Evolutionary conservation across 2,329 filamentous ascomycete species (phyloP), one percentile per base, ranked within the genome.

Genomic region (Trichoderma lentiforme): DNA sequence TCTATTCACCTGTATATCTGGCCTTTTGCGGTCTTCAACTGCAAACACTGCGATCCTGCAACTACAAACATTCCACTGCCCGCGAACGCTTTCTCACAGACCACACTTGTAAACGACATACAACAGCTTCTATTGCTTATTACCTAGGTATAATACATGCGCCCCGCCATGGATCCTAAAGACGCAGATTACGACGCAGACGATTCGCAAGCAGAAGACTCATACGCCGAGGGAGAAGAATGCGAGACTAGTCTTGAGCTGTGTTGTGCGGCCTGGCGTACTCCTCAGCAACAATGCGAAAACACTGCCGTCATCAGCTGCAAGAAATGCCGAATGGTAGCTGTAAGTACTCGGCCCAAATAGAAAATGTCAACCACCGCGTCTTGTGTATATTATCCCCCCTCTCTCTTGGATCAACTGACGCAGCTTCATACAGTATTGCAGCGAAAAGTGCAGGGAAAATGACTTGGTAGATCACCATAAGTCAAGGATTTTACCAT

Each of bases 361-460:
- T 58, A 26, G 51, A 21, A 3, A 3, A 47, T 32, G n/a, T 6
- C 12, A 14, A 9, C 18, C 7, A 2, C 11, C 18, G 9, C 11
- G 9, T 58, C 9, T 32, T 60, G 11, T 28, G 12, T 21, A 18
- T 39, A 39, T 39, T 18, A 7, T 11, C 21, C 15, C 34, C 12
- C 14, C 7, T 12, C 14, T n/a, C 32, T 24, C 9, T 7, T 39
- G 26, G 6, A 6, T 6, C 8, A 4, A 36, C 71, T 72, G 47
- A 72, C 24, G 7, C 21, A 3, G 6, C 1, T 4, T 8, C 7
- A 56, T 9, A 43, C 7, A 78, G 77, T 78, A 78, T 53, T 78
- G 77, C 67, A 69, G 69, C 63, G 4, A 66, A 1, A 39, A 53
- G n/a, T 78, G 77, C 72, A 73, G 57, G 56, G 43, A 61, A n/a